A percentile compares a stretch with the other conserved stretches of the same genome.
phyloP scores from a whole-genome alignment of 1,284 basidiomycete species.

The Schizophyllum commune region DNA sequence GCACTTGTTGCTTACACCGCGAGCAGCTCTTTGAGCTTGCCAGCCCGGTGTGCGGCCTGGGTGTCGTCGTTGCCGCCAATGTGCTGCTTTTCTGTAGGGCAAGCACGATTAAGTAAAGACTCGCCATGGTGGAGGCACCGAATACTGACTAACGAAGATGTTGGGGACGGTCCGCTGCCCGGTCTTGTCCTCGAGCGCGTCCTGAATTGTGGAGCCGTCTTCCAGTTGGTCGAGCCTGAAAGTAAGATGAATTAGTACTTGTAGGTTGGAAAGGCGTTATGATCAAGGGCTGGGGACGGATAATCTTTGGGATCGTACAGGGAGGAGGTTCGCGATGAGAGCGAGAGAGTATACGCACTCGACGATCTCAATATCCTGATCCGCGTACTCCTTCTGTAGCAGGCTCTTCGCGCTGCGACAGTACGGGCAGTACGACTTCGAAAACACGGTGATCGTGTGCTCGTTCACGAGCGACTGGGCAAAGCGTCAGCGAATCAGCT shows the following conservation, averaged over 20 bases:
- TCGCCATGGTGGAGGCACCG: background rate
- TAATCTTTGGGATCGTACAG: background rate
- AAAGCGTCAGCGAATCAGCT: background rate
- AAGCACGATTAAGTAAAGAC: background rate
- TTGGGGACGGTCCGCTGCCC: slow-evolving; percentile 60
- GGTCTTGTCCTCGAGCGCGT: slow-evolving; percentile 52
- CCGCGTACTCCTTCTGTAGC: slow-evolving; percentile 41
- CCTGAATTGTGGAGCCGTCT: slow-evolving; percentile 52
- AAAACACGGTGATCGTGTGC: slow-evolving; percentile 63
- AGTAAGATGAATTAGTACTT: background rate
- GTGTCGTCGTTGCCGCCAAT: slow-evolving; percentile 47
- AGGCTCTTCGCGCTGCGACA: slow-evolving; percentile 52
- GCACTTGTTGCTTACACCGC: too few relatives aligned
- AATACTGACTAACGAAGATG: slow-evolving; percentile 56
- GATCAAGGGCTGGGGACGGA: too few relatives aligned
- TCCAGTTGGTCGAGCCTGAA: slow-evolving; percentile 34
- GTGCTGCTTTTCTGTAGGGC: slow-evolving; percentile 40
- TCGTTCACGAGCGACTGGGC: slow-evolving; percentile 23
- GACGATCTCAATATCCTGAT: slow-evolving; percentile 40
- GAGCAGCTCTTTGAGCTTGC: slow-evolving; percentile 24
- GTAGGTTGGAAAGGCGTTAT: too few relatives aligned
- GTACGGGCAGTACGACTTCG: slow-evolving; percentile 60
- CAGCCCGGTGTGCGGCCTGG: slow-evolving; percentile 23
- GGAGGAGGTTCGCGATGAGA: background rate
- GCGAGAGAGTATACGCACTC: slow-evolving; percentile 39